A percentile compares a stretch with the other conserved stretches of the same genome.
Evolutionary conservation across 1,284 basidiomycete species (phyloP).

Genomic region (Sporisorium graminicola): DNA sequence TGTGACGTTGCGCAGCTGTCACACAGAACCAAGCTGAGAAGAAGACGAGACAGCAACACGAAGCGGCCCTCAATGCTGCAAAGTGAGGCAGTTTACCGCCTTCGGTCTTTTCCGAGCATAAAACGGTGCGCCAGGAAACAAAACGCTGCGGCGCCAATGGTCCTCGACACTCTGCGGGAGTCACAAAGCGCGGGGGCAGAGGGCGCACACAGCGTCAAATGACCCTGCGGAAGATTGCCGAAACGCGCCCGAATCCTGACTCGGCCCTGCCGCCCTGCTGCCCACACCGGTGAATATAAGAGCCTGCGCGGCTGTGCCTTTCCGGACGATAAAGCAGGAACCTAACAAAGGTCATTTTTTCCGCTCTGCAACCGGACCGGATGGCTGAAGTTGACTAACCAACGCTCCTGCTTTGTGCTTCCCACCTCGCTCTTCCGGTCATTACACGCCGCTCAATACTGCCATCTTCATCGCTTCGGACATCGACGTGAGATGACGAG

Average conservation of each 20-base stretch:
- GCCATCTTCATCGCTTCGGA: background rate
- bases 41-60: background rate
- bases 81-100: background rate
- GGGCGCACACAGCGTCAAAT: constrained; percentile 12
- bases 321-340: background rate
- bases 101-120: background rate
- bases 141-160: background rate
- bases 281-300: constrained; percentile 15
- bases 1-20: constrained; percentile 5
- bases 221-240: constrained; percentile 49
- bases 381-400: background rate
- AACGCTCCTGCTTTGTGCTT: background rate
- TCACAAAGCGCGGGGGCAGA: constrained; percentile 6
- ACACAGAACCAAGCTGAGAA: background rate
- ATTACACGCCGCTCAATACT: background rate
- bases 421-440: background rate
- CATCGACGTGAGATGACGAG: background rate
- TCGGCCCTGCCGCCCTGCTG: background rate
- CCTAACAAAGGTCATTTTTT: background rate
- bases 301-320: background rate
- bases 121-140: background rate
- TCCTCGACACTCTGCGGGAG: background rate
- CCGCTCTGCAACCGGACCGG: background rate
- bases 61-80: background rate
- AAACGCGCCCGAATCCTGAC: constrained; percentile 22